phyloP scores from a whole-genome alignment of 495 filamentous ascomycete genomes.

The Cudoniella acicularis region DNA sequence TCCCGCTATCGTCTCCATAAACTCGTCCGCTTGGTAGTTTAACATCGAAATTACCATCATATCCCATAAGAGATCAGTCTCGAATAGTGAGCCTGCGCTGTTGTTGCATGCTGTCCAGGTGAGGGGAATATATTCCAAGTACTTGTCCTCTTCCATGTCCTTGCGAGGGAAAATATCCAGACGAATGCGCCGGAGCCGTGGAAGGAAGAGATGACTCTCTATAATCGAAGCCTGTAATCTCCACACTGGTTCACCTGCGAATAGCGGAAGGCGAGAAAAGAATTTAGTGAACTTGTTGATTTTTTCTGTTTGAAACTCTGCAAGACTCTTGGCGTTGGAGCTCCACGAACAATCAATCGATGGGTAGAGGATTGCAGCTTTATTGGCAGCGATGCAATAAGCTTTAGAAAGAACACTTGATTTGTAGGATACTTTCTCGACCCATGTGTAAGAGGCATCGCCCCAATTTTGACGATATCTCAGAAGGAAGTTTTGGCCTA shows the following conservation, averaged over 20 bases:
- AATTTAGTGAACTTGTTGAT: slow-evolving; percentile 13
- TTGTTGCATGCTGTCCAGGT: slow-evolving; percentile 32
- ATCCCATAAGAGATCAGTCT: slow-evolving; percentile 26
- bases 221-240: slow-evolving; percentile 26
- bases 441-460: slow-evolving; percentile 28
- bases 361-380: neutral
- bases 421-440: slow-evolving; percentile 39
- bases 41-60: slow-evolving; percentile 40
- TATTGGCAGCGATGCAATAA: slow-evolving; percentile 34
- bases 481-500: neutral
- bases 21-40: slow-evolving; percentile 39
- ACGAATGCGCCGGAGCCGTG: slow-evolving; percentile 9
- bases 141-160: slow-evolving; percentile 31
- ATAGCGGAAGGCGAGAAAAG: slow-evolving; percentile 25
- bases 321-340: neutral
- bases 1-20: slow-evolving; percentile 30
- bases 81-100: slow-evolving; percentile 1
- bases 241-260: slow-evolving; percentile 22
- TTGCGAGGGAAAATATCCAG: slow-evolving; percentile 29
- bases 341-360: neutral
- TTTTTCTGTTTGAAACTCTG: neutral
- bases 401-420: slow-evolving; percentile 28
- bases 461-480: neutral
- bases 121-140: slow-evolving; percentile 37
- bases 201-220: slow-evolving; percentile 26